Base-by-base conservation (phyloP, 2,329 filamentous ascomycete genomes). In the Sclerotinia borealis region DNA sequence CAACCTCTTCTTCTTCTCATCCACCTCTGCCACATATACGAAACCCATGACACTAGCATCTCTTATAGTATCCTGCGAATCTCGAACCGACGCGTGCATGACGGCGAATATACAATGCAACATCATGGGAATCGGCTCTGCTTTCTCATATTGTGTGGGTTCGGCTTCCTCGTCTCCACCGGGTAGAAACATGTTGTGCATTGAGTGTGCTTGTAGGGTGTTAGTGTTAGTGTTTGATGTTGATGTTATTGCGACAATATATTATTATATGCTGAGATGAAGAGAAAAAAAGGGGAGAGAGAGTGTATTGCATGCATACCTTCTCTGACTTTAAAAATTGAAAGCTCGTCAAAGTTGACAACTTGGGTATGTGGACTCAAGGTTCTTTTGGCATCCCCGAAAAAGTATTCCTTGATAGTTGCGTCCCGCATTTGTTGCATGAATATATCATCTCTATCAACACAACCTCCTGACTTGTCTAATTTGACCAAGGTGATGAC, bases 331-430 rank as follows among this genome's bases (percentile, higher is more conserved):
- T 83, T 85, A 79, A 90, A 96, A 49, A 98, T 83, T 2, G 85
- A 81, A 45, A 97, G 75, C 10, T 87, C 85, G 64, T 86, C 82
- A 73, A 92, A 95, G 66, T 92, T 88, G 5, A 96, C 85, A 64
- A 90, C 89, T 71, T 96, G 91, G 8, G 92, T 96, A 70, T 93
- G 90, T 0, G 95, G 95, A 51, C 90, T 95, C 2, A 99, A 80
- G 0, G 91, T 89, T 64, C 89, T 84, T 66, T 85, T 87, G 1
- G 83, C 77, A 67, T 90, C 89, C 11, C 95, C 95, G 74, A 97
- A 99, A 79, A 99, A 99, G 76, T 99, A 99, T 70, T 93, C 89
- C 68, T 90, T 89, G 59, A 97, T 92, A 58, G 90, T 84, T 0
- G 89, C 85, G 71, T 96, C 90, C 50, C 90, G 84, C 6, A 85